phyloP scores from a whole-genome alignment of 1,139 yeast genomes.

The Debaryomyces sp. region DNA sequence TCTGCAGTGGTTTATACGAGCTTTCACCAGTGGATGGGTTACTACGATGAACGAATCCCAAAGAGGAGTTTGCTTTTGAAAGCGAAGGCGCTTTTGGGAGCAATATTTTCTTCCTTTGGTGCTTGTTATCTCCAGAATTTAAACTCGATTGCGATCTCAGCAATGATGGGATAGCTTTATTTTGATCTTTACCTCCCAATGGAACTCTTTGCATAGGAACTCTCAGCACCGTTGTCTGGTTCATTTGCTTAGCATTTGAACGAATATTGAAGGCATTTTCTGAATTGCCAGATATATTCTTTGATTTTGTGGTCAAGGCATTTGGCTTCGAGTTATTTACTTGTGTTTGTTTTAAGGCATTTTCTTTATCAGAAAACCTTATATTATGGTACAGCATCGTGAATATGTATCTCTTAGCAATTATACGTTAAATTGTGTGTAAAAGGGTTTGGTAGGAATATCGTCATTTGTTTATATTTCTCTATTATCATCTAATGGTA shows the following conservation, averaged over 20 bases:
- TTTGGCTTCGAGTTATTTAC: constrained; percentile 1
- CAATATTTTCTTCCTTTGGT: constrained; percentile 15
- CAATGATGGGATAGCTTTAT: constrained; percentile 31
- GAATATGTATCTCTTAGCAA: background rate
- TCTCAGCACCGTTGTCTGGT: constrained; percentile 2
- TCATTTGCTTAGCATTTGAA: constrained; percentile 4
- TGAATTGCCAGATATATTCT: background rate
- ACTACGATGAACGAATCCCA: constrained; percentile 34
- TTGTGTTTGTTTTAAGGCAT: constrained; percentile 8
- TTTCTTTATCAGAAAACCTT: constrained; percentile 16
- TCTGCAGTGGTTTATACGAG: background rate
- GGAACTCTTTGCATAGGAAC: constrained; percentile 36
- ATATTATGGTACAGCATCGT: constrained; percentile 6
- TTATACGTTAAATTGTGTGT: background rate
- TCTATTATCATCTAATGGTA: background rate
- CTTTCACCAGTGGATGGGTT: background rate
- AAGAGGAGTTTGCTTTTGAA: constrained; percentile 41
- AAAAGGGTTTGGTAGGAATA: constrained; percentile 14
- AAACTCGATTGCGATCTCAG: constrained; percentile 38
- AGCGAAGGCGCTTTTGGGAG: constrained; percentile 29
- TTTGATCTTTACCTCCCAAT: constrained; percentile 53
- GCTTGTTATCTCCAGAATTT: constrained; percentile 9
- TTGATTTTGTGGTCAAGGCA: constrained; percentile 5
- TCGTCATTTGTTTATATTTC: constrained; percentile 4
- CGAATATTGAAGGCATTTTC: constrained; percentile 6